phyloP scores from a whole-genome alignment of 257 asterid species.

The Linderniella brevidens region DNA sequence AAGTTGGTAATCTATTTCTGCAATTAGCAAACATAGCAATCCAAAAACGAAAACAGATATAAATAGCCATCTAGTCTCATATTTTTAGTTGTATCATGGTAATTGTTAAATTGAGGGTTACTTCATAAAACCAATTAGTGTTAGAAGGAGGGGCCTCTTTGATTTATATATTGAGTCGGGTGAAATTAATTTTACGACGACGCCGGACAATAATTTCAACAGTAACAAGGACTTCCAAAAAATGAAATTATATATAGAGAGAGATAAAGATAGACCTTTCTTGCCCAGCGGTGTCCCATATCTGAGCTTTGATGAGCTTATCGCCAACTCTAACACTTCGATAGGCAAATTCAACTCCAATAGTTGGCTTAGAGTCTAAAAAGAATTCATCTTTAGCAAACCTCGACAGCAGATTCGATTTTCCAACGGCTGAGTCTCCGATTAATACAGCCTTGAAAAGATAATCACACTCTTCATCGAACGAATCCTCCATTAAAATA shows the following conservation, averaged over 20 bases:
- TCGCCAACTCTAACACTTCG: slow-evolving; percentile 50
- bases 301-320: slow-evolving; percentile 76
- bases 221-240: no score
- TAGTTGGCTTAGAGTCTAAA: slow-evolving; percentile 73
- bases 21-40: no score
- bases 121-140: no score
- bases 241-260: not conserved
- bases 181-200: no score
- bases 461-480: slow-evolving; percentile 81
- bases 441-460: slow-evolving; percentile 66
- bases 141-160: no score
- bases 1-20: no score
- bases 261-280: slow-evolving; percentile 31
- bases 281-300: slow-evolving; percentile 96
- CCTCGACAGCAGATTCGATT: slow-evolving; percentile 59
- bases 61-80: no score
- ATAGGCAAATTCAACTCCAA: slow-evolving; percentile 80
- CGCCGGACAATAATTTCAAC: no score
- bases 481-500: slow-evolving; percentile 34
- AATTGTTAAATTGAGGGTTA: no score
- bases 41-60: no score
- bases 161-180: no score
- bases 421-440: slow-evolving; percentile 82
- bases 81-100: no score
- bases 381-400: slow-evolving; percentile 51